Percentiles rank a stretch among this genome's conserved stretches.
Evolutionary conservation across 306 rosid species (phyloP).

Genomic region (Quercus cerris): DNA sequence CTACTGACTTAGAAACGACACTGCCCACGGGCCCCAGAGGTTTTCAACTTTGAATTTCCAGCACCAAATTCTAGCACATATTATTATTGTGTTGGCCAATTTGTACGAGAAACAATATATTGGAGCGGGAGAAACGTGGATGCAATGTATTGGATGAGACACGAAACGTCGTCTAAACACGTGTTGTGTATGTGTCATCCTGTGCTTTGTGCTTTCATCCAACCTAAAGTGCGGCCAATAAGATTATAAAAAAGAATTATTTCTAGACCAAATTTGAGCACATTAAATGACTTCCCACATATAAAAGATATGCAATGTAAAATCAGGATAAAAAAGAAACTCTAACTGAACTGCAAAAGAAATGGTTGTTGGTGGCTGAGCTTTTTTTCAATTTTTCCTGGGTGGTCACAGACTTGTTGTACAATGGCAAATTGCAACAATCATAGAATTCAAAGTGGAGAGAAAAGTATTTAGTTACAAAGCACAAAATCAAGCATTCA

Average conservation of each 20-base stretch:
- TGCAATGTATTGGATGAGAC: no score
- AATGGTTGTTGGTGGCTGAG: background rate
- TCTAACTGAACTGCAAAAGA: background rate
- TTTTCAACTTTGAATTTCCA: no score
- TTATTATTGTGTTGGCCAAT: no score
- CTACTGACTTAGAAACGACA: no score
- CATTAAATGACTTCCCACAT: background rate
- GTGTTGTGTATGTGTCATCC: no score
- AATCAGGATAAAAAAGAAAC: background rate
- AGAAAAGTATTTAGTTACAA: background rate
- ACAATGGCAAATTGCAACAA: background rate
- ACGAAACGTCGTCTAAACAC: no score
- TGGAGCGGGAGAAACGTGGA: no score
- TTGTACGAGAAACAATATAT: no score
- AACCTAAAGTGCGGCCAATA: slow-evolving; percentile 41
- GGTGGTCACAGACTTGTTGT: background rate
- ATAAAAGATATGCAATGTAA: background rate
- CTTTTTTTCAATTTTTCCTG: background rate
- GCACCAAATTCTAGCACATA: no score
- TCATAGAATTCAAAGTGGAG: background rate
- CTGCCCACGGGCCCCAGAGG: no score
- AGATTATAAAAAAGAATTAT: slow-evolving; percentile 10
- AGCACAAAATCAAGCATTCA: background rate
- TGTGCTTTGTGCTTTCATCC: slow-evolving; percentile 7
- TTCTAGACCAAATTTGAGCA: background rate